These are phyloP conservation scores for Stereum hirsutum DNA, from an alignment of 1,284 basidiomycete genomes.

Conservation along the genomic window DNA sequence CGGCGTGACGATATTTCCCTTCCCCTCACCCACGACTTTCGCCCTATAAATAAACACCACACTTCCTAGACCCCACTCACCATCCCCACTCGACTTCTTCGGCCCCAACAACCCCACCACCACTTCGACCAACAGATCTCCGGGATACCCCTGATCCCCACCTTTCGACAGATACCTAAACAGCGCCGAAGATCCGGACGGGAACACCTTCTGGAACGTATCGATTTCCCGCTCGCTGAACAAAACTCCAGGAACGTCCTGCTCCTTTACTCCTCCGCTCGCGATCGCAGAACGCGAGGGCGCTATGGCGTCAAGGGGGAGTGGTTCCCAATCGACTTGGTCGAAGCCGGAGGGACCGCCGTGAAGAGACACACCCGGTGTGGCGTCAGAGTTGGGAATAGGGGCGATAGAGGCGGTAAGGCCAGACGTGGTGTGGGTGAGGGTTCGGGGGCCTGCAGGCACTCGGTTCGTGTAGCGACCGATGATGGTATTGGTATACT, in stretches of 20 bases:
- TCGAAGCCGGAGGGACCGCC: constrained; percentile 64
- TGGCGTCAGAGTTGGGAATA: constrained; percentile 32
- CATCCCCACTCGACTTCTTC: constrained; percentile 21
- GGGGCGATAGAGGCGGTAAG: constrained; percentile 36
- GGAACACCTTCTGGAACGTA: constrained; percentile 24
- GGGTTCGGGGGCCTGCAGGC: constrained; percentile 47
- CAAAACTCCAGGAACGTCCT: constrained; percentile 32
- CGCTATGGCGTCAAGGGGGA: constrained; percentile 30
- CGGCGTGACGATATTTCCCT: constrained; percentile 44
- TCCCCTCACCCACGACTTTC: constrained; percentile 38
- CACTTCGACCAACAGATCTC: constrained; percentile 48
- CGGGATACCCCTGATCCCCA: constrained; percentile 63
- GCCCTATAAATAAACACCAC: constrained; percentile 60
- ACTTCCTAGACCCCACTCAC: constrained; percentile 47
- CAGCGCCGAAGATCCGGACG: constrained; percentile 32
- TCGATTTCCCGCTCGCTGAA: constrained; percentile 47
- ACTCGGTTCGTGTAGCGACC: constrained; percentile 68
- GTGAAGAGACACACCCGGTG: constrained; percentile 56
- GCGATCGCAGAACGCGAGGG: constrained; percentile 51
- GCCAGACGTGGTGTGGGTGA: constrained; percentile 44
- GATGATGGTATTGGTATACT: constrained; percentile 65
- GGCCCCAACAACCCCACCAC: constrained; percentile 48
- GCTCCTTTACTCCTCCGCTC: constrained; percentile 15
- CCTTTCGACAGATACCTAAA: constrained; percentile 52
- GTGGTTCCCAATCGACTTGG: constrained; percentile 37